A percentile compares a stretch with the other conserved stretches of the same genome.
These are phyloP conservation scores for Talaromyces sp. DNA, from an alignment of 2,329 filamentous ascomycete genomes.

Conservation along the genomic window DNA sequence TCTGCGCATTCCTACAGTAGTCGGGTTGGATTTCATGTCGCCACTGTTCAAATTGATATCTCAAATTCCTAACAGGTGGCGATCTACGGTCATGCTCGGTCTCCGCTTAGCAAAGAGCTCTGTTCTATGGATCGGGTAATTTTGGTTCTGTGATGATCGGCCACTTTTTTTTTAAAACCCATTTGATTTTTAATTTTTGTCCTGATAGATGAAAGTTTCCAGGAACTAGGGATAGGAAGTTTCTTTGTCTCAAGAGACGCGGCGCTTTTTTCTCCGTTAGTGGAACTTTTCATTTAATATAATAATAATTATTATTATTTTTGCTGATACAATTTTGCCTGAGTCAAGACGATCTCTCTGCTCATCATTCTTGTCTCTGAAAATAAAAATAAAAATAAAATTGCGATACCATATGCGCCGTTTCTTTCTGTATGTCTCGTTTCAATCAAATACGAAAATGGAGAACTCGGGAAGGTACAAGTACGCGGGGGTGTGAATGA, in stretches of 20 bases:
- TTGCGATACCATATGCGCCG: background rate
- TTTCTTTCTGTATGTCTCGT: conserved; percentile 1
- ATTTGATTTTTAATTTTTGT: conserved; percentile 1
- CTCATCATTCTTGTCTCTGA: background rate
- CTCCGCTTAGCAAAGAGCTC: conserved; percentile 3
- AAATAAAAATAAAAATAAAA: background rate
- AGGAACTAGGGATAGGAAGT: background rate
- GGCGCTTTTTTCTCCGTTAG: conserved; percentile 14
- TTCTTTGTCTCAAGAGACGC: conserved; percentile 19
- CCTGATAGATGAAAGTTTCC: background rate
- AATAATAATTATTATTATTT: background rate
- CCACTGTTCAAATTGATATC: conserved; percentile 24
- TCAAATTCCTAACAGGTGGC: conserved; percentile 16
- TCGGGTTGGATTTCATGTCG: conserved; percentile 5
- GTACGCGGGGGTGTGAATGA: conserved; percentile 11
- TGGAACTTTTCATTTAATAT: background rate
- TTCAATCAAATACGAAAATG: conserved; percentile 11
- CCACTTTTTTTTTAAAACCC: conserved; percentile 3
- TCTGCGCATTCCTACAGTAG: background rate
- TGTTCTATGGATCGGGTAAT: conserved; percentile 15
- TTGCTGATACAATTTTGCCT: conserved; percentile 18
- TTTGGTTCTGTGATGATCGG: conserved; percentile 6
- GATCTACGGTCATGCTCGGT: conserved; percentile 13
- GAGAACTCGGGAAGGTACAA: conserved; percentile 4
- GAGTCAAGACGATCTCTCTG: conserved; percentile 15